phyloP scores from a whole-genome alignment of 176 grass and related monocot species.

The Raddia guianensis region DNA sequence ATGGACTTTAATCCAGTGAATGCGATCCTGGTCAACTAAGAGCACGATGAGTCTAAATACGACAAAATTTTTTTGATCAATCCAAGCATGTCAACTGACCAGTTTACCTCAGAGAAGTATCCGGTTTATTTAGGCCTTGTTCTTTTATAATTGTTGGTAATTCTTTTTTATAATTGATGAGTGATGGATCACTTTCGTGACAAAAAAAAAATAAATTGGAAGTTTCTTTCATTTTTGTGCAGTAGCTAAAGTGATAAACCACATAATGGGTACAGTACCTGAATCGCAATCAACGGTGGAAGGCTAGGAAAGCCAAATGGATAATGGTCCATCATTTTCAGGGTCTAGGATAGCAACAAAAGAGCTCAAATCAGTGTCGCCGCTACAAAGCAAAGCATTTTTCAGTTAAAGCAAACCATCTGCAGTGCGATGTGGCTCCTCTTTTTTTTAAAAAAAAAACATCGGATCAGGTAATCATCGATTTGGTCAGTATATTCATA shows the following conservation, averaged over 20 bases:
- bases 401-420: slow-evolving; percentile 8
- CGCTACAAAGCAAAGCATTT: not conserved
- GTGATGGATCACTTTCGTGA: too few relatives aligned
- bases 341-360: not conserved
- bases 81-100: too few relatives aligned
- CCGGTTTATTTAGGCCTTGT: too few relatives aligned
- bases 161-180: too few relatives aligned
- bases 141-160: too few relatives aligned
- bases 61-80: not conserved
- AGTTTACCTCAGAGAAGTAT: too few relatives aligned
- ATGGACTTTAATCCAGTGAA: not conserved
- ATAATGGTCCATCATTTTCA: slow-evolving; percentile 15
- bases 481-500: not conserved
- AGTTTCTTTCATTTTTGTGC: too few relatives aligned
- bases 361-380: slow-evolving; percentile 3
- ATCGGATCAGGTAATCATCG: not conserved
- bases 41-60: not conserved
- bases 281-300: not conserved
- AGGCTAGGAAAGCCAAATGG: not conserved
- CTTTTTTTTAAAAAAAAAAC: not conserved
- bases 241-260: not conserved
- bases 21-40: not conserved
- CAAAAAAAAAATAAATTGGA: too few relatives aligned
- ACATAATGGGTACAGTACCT: not conserved
- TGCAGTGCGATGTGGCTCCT: slow-evolving; percentile 17